phyloP scores from a whole-genome alignment of 257 asterid genomes.

The Phtheirospermum japonicum region DNA sequence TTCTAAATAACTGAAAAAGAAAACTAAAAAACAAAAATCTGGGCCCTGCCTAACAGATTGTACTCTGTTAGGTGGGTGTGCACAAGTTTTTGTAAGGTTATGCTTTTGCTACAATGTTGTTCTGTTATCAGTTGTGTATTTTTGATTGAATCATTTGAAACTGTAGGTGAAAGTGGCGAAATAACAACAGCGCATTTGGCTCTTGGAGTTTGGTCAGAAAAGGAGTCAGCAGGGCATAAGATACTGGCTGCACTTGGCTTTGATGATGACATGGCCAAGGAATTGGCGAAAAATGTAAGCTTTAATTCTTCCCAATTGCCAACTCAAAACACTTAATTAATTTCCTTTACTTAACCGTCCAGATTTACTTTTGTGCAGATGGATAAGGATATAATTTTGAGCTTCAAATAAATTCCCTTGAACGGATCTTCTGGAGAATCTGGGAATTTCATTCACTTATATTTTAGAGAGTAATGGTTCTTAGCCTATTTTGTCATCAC shows the following conservation, averaged over 20 bases:
- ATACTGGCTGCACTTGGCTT: conserved; percentile 68
- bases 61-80: too few species aligned
- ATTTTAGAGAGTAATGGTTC: conserved; percentile 14
- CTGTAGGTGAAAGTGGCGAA: conserved; percentile 83
- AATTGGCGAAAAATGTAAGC: conserved; percentile 70
- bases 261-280: conserved; percentile 75
- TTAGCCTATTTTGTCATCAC: conserved; percentile 7
- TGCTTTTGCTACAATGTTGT: neutral
- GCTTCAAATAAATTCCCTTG: conserved; percentile 38
- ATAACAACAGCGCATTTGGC: conserved; percentile 60
- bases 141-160: conserved; percentile 6
- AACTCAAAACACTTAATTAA: neutral
- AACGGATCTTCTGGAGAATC: conserved; percentile 11
- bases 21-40: too few species aligned
- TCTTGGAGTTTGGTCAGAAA: conserved; percentile 84
- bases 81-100: too few species aligned
- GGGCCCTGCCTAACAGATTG: too few species aligned
- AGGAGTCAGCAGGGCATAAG: conserved; percentile 73
- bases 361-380: conserved; percentile 42
- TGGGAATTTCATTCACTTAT: conserved; percentile 15
- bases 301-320: neutral
- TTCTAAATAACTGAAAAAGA: too few species aligned
- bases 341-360: conserved; percentile 12
- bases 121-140: neutral
- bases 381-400: conserved; percentile 60